phyloP scores from a whole-genome alignment of 208 protist species.

The Trypanosoma scelopori region DNA sequence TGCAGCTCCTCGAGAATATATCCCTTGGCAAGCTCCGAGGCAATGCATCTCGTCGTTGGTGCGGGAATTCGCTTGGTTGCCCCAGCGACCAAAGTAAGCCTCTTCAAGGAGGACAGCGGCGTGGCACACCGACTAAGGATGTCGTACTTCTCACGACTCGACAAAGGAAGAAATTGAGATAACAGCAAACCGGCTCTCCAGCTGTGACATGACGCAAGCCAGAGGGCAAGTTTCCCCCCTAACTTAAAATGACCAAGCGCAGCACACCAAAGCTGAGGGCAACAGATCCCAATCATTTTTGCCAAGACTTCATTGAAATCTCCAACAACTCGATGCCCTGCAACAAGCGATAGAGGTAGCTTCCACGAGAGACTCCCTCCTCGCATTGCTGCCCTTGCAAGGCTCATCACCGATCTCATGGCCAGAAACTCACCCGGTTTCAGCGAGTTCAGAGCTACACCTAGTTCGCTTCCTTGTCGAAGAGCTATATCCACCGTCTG shows the following conservation, averaged over 20 bases:
- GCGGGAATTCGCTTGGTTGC: constrained; percentile 16
- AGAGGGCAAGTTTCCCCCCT: constrained; percentile 28
- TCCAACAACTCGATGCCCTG: constrained; percentile 30
- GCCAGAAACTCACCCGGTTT: constrained; percentile 1
- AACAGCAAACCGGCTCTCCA: constrained; percentile 41
- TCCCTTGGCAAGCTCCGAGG: constrained; percentile 44
- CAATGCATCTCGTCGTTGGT: constrained; percentile 34
- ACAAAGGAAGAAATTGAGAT: constrained; percentile 7
- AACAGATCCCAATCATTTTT: constrained; percentile 49
- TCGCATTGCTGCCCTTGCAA: constrained; percentile 25
- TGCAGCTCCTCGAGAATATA: constrained; percentile 65
- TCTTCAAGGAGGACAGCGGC: constrained; percentile 22
- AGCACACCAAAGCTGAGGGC: constrained; percentile 42
- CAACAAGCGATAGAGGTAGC: constrained; percentile 35
- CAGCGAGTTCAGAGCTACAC: constrained; percentile 5
- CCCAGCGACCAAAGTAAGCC: constrained; percentile 19
- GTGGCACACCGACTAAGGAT: constrained; percentile 34
- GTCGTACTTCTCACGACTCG: constrained; percentile 32
- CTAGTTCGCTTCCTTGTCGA: not conserved
- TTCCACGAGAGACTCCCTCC: constrained; percentile 31
- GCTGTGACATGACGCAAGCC: constrained; percentile 52
- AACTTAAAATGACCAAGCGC: constrained; percentile 33
- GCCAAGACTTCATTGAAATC: constrained; percentile 47
- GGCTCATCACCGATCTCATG: constrained; percentile 13
- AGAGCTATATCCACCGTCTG: not conserved